phyloP scores from a whole-genome alignment of 345 rosid genomes.

The Pistacia vera region DNA sequence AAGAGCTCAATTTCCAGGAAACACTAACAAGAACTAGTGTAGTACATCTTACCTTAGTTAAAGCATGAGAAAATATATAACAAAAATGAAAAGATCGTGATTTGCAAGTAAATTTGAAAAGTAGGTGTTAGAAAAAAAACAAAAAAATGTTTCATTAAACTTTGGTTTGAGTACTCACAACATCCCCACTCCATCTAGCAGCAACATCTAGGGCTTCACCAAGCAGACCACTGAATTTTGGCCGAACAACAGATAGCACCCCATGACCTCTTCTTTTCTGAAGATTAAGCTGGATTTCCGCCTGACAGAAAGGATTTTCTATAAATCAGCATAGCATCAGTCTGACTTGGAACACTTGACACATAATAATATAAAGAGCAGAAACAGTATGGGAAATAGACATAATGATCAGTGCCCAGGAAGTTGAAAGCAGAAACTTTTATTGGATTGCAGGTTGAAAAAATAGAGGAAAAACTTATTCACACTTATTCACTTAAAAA shows the following conservation, averaged over 20 bases:
- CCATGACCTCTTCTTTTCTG: constrained; percentile 97
- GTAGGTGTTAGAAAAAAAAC: neutral
- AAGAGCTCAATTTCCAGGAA: neutral
- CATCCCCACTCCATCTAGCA: constrained; percentile 99
- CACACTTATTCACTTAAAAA: too few relatives aligned
- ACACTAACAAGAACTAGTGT: neutral
- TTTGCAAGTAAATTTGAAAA: neutral
- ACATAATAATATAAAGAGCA: neutral
- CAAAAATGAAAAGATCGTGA: neutral
- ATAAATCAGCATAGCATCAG: constrained; percentile 3
- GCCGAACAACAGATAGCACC: constrained; percentile 76
- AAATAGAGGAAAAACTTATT: too few relatives aligned
- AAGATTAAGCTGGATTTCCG: constrained; percentile 96
- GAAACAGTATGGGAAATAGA: constrained; percentile 4
- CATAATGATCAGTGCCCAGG: neutral
- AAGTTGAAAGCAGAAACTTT: neutral
- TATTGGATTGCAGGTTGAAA: constrained; percentile 10
- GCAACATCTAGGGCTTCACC: constrained; percentile 97
- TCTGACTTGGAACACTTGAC: neutral
- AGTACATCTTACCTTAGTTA: neutral
- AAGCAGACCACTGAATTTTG: constrained; percentile 94
- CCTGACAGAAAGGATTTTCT: constrained; percentile 50
- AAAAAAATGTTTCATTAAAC: neutral
- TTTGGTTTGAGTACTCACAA: constrained; percentile 61
- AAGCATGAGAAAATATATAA: neutral